Evolutionary conservation across 805 yeast genomes (phyloP).

Genomic region (Ogataea chonburiensis): DNA sequence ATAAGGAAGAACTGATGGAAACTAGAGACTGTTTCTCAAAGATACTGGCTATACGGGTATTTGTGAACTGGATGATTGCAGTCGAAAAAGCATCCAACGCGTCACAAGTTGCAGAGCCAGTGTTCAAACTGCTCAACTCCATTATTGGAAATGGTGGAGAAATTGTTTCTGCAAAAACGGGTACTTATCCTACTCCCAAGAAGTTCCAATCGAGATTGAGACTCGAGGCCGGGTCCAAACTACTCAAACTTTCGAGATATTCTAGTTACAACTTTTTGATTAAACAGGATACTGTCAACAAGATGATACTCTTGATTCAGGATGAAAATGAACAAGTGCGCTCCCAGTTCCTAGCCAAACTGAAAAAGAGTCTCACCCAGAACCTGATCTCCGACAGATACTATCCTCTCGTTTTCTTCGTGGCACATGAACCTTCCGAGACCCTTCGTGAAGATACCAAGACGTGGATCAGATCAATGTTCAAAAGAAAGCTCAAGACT

Average conservation of each 20-base stretch:
- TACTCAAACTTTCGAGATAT: slow-evolving; percentile 62
- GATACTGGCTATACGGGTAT: slow-evolving; percentile 46
- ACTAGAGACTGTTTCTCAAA: slow-evolving; percentile 27
- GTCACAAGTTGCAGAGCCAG: slow-evolving; percentile 53
- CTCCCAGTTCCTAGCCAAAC: slow-evolving; percentile 42
- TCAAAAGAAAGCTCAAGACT: slow-evolving; percentile 33
- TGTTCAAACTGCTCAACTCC: slow-evolving; percentile 63
- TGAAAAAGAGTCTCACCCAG: slow-evolving; percentile 51
- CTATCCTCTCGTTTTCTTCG: slow-evolving; percentile 64
- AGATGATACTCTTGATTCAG: slow-evolving; percentile 58
- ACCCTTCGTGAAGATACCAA: slow-evolving; percentile 48
- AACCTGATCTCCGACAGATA: slow-evolving; percentile 62
- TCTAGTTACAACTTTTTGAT: slow-evolving; percentile 53
- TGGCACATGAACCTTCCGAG: slow-evolving; percentile 71
- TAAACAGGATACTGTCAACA: slow-evolving; percentile 48
- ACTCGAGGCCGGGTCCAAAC: slow-evolving; percentile 61
- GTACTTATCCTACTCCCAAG: slow-evolving; percentile 59
- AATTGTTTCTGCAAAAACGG: slow-evolving; percentile 47
- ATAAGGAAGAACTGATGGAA: slow-evolving; percentile 20
- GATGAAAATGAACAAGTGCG: slow-evolving; percentile 66
- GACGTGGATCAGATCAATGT: slow-evolving; percentile 72
- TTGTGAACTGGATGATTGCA: slow-evolving; percentile 53
- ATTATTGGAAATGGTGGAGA: slow-evolving; percentile 79
- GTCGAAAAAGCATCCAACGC: slow-evolving; percentile 38
- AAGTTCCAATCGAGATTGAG: slow-evolving; percentile 60